Evolutionary conservation across 1,284 basidiomycete species (phyloP).

Genomic region (Waitea zeae): DNA sequence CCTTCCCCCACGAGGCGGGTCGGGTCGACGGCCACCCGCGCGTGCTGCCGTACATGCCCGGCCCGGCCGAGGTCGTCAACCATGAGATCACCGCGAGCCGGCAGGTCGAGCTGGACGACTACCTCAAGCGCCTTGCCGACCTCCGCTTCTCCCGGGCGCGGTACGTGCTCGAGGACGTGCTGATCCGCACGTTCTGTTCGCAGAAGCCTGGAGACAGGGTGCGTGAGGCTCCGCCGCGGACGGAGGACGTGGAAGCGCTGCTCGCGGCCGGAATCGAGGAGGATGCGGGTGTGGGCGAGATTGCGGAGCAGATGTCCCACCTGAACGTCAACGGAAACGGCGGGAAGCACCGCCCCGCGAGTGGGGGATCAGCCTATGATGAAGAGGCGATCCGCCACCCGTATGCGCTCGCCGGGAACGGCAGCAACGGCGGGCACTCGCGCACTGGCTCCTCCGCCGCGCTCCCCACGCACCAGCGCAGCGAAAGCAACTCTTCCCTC

Average conservation of each 20-base stretch:
- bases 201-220: slow-evolving; percentile 80
- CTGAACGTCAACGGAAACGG: slow-evolving; percentile 7
- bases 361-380: slow-evolving; percentile 12
- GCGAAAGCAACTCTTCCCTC: neutral
- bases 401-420: too few relatives aligned
- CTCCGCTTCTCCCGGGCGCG: slow-evolving; percentile 49
- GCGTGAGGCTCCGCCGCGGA: slow-evolving; percentile 41
- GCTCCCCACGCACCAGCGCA: neutral
- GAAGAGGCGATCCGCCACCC: slow-evolving; percentile 8
- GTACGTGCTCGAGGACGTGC: slow-evolving; percentile 68
- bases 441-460: neutral
- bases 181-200: slow-evolving; percentile 77
- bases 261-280: slow-evolving; percentile 17
- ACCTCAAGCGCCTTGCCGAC: slow-evolving; percentile 65
- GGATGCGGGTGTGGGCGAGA: slow-evolving; percentile 11
- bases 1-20: slow-evolving; percentile 83
- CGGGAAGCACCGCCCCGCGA: slow-evolving; percentile 7
- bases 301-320: slow-evolving; percentile 10
- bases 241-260: slow-evolving; percentile 37
- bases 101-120: slow-evolving; percentile 76
- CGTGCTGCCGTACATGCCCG: slow-evolving; percentile 92
- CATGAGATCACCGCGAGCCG: slow-evolving; percentile 74
- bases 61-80: slow-evolving; percentile 75
- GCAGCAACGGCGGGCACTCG: neutral
- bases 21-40: slow-evolving; percentile 44